Percentiles rank a stretch among this genome's conserved stretches.
Conservation (phyloP, 495 filamentous ascomycete species). For the Neurospora africana region DNA sequence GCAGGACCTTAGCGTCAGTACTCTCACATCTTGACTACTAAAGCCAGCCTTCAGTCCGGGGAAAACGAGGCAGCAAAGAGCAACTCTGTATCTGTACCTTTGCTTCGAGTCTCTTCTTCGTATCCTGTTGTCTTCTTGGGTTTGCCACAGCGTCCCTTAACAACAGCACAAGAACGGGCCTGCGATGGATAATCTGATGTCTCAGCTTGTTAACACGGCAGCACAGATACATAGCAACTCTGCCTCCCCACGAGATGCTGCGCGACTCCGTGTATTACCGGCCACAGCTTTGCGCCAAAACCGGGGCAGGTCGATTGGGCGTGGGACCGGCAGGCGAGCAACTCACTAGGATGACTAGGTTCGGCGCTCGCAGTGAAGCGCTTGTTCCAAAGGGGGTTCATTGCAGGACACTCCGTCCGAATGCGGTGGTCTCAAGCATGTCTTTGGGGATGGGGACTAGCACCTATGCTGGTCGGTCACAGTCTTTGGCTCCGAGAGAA, state of each 20-base stretch:
- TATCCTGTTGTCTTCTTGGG: background rate
- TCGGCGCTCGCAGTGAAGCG: background rate
- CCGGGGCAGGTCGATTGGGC: background rate
- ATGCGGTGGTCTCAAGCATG: slow-evolving; percentile 7
- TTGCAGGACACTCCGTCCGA: slow-evolving; percentile 4
- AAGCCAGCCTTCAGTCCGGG: background rate
- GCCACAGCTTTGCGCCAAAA: background rate
- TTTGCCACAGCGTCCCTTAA: background rate
- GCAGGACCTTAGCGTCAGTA: background rate
- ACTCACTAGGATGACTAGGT: background rate
- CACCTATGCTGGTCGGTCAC: background rate
- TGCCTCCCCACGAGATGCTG: background rate
- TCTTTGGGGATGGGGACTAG: slow-evolving; percentile 1
- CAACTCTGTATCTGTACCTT: background rate
- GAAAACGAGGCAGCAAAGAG: background rate
- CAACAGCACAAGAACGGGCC: background rate
- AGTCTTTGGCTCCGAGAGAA: background rate
- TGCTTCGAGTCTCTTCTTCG: background rate
- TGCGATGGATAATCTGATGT: background rate
- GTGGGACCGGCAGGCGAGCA: background rate
- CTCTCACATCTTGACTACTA: background rate
- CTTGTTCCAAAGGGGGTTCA: background rate
- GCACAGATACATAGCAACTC: background rate
- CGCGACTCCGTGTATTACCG: background rate
- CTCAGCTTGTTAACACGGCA: background rate